Conservation (phyloP, 2,329 filamentous ascomycete genomes). For the Ciborinia camelliae region DNA sequence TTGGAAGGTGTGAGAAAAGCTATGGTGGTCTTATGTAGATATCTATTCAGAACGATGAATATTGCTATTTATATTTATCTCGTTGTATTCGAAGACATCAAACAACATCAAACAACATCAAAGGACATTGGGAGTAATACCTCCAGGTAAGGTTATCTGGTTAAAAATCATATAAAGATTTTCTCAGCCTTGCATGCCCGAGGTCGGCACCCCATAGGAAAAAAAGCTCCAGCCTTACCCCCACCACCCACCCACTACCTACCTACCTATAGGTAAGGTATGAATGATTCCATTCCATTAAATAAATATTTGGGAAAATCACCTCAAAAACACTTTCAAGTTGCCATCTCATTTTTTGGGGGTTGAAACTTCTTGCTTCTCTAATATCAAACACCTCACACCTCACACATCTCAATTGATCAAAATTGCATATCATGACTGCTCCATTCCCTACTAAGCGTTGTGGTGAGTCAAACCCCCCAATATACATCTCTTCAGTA, state of each 20-base stretch:
- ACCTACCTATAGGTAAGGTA: no score
- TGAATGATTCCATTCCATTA: neutral
- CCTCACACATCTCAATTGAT: neutral
- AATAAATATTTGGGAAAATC: no score
- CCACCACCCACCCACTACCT: no score
- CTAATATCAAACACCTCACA: neutral
- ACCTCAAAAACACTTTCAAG: neutral
- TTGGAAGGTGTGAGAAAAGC: neutral
- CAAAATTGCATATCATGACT: conserved; percentile 21
- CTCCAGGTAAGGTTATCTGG: no score
- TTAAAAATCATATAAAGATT: no score
- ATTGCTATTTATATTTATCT: neutral
- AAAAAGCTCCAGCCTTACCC: conserved; percentile 13
- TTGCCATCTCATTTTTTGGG: no score
- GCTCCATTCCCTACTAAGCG: conserved; percentile 52
- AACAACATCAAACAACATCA: no score
- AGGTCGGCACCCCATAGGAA: conserved; percentile 10
- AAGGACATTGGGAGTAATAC: no score
- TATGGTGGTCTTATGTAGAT: neutral
- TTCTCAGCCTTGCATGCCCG: conserved; percentile 15
- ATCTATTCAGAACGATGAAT: neutral
- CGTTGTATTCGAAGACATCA: neutral
- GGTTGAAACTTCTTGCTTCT: no score
- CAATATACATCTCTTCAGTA: conserved; percentile 20
- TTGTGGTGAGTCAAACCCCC: conserved; percentile 41